Base-by-base conservation (phyloP, 1,139 yeast species). In the Meyerozyma smithsonii region DNA sequence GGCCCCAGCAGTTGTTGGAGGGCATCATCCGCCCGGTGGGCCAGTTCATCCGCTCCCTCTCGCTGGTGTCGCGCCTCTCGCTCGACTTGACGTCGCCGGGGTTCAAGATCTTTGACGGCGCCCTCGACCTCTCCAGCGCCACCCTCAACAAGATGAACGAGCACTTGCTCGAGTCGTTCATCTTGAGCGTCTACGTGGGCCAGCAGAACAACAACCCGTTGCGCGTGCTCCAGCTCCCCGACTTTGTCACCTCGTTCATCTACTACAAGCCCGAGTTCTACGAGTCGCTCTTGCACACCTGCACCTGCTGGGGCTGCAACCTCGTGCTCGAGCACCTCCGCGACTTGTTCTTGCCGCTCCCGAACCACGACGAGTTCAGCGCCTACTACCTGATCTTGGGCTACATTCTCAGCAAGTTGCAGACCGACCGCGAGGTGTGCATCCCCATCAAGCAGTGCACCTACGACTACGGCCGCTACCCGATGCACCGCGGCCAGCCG, bases 31-130 rank as follows among this genome's bases (percentile, higher is more conserved):
- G 61, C 0, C 73, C 72, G 1, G 48, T 66, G 33, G 68, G 70
- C 0, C 49, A 48, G 8, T 63, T 64, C 40, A 46, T 66, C 16
- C 52, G 55, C 34, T 50, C 64, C 1, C 52, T 66, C 37, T 28
- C 36, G 5, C 54, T 46, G 20, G 45, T 66, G 28, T 34, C 51
- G 5, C 46, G 63, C 25, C 47, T 67, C 18, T 52, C 61, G 0
- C 54, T 66, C 37, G 71, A 66, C 45, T 64, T 66, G 41, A 55
- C 66, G 2, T 64, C 71, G 0, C 68, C 68, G 1, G 69, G 69
- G 5, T 65, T 64, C 46, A 67, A 67, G 46, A 67, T 66, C 70
- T 66, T 66, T 50, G 70, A 61, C 40, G 52, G 50, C 40, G 55
- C 54, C 28, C 54, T 58, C 51, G 62, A 61, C 11, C 56, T 65